Evolutionary conservation across 306 rosid species (phyloP), one percentile per base, ranked within the genome.

Genomic region (Spatholobus suberectus): DNA sequence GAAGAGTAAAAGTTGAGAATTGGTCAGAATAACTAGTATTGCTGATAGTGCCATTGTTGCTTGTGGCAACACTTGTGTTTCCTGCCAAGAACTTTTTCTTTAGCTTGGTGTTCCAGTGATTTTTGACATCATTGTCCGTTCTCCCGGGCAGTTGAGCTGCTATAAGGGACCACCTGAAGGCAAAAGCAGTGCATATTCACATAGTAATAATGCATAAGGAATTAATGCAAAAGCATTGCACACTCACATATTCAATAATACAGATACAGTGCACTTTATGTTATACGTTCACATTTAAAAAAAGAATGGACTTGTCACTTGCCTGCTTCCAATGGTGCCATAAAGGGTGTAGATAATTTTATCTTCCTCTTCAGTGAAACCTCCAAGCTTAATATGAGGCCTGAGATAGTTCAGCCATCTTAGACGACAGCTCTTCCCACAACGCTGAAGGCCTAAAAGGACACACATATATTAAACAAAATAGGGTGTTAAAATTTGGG

Each of bases 111-210:
- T 81, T 81, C 80, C 85, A 81, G 23, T 73, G 80, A 73, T 81
- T 81, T 51, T 81, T 81, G 75, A 81, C 85, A 81, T 81, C 85
- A 37, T 81, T 81, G 40, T 81, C 85, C 10, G 85, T 81, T 62
- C 85, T 81, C 38, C 80, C 85, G 0, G 85, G 80, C 3, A 81
- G 4, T 49, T 81, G 85, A 61, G 80, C 80, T 46, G 85, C 85
- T 35, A 81, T 81, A 35, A 81, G 40, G 55, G 85, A 81, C 85
- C 80, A 81, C 80, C 85, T 81, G 29, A 17, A 35, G 11, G 6
- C 41, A 81, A 49, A 34, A 24, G 62, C 9, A 70, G 12, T 80
- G 38, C 70, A 38, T 54, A 79, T 68, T 68, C 57, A 79, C 55
- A 35, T 47, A 4, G 17, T 77, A 12, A 67, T 38, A 67, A 57